These are phyloP conservation scores for Antrodiella citrinella DNA, from an alignment of 768 basidiomycete genomes.

Conservation along the genomic window DNA sequence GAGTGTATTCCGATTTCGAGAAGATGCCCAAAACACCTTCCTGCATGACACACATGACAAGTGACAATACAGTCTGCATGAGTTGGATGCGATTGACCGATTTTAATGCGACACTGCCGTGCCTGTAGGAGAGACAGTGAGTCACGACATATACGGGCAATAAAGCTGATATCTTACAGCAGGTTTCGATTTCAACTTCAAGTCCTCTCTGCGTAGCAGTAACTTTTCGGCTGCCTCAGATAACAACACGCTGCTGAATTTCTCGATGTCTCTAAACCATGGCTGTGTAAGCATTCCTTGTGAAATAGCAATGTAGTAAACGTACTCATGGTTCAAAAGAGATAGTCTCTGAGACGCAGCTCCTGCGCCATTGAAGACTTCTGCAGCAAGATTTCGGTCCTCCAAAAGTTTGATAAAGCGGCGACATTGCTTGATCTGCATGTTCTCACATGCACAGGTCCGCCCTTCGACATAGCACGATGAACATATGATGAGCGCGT, in stretches of 20 bases:
- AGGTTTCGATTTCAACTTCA: too few relatives aligned
- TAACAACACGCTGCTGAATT: constrained; percentile 17
- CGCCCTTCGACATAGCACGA: constrained; percentile 75
- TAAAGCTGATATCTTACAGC: too few relatives aligned
- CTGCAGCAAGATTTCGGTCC: constrained; percentile 33
- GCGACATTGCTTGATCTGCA: constrained; percentile 55
- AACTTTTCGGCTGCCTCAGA: constrained; percentile 5
- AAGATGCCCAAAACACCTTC: constrained; percentile 30
- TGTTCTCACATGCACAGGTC: constrained; percentile 51
- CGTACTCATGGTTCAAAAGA: neutral
- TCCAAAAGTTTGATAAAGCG: constrained; percentile 38
- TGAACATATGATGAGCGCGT: constrained; percentile 52
- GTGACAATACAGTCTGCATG: too few relatives aligned
- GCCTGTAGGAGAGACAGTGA: too few relatives aligned
- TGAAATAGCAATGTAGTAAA: too few relatives aligned
- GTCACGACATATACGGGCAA: too few relatives aligned
- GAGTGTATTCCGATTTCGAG: constrained; percentile 29
- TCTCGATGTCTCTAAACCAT: too few relatives aligned
- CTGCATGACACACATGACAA: constrained; percentile 30
- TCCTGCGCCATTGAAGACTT: constrained; percentile 3
- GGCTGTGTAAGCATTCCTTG: too few relatives aligned
- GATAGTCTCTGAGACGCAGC: neutral
- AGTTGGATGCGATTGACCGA: too few relatives aligned
- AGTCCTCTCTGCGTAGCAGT: too few relatives aligned
- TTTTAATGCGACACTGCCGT: too few relatives aligned